A percentile compares a stretch with the other conserved stretches of the same genome.
Evolutionary conservation across 73 alveolate species (phyloP).

Genomic region (Paramecium sonneborni): DNA sequence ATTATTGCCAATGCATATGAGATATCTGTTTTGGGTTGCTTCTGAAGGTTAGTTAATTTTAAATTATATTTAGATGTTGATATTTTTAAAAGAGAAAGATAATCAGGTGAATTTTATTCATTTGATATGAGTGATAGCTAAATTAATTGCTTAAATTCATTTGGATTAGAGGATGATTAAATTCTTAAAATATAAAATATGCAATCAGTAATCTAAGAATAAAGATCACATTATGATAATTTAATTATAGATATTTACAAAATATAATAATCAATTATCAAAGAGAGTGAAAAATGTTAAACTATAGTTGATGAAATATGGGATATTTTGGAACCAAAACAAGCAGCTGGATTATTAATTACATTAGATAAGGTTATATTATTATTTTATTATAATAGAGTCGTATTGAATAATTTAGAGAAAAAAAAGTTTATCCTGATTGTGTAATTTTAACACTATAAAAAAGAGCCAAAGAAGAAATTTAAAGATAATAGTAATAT

Average conservation of each 20-base stretch:
- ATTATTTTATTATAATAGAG: not conserved
- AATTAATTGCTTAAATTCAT: constrained; percentile 25
- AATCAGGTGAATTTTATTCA: constrained; percentile 31
- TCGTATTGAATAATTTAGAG: constrained; percentile 31
- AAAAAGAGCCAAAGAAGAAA: constrained; percentile 25
- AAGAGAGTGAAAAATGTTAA: constrained; percentile 17
- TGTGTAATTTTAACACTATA: not conserved
- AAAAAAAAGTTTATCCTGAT: constrained; percentile 41
- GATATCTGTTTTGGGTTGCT: constrained; percentile 59
- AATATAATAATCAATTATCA: not conserved
- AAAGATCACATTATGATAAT: constrained; percentile 21
- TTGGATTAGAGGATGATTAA: constrained; percentile 48
- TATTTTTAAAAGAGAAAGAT: constrained; percentile 1
- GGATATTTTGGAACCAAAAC: not conserved
- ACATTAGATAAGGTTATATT: constrained; percentile 28
- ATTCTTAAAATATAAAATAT: not conserved
- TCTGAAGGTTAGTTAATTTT: not conserved
- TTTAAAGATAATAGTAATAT: not conserved
- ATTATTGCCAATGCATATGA: constrained; percentile 52
- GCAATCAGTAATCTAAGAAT: not conserved
- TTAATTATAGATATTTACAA: not conserved
- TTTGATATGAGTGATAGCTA: constrained; percentile 31
- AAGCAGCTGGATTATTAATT: constrained; percentile 41
- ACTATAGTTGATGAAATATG: constrained; percentile 31
- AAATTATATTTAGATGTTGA: not conserved